A percentile compares a stretch with the other conserved stretches of the same genome.
Evolutionary conservation across 129 eudicot genomes (phyloP).

Genomic region (Flaveria ramosissima): DNA sequence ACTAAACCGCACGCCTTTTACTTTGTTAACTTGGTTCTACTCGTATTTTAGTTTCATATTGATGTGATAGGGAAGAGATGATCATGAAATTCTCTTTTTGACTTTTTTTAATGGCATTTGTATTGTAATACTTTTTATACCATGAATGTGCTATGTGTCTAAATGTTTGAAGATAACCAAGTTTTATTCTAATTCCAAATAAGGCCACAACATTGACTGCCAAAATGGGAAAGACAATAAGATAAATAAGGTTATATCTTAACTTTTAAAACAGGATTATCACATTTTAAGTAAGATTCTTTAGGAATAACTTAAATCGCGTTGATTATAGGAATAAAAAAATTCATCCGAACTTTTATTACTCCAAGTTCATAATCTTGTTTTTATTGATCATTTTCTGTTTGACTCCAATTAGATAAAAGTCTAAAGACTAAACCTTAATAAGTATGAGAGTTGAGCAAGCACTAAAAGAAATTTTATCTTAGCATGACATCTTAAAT

Average conservation of each 20-base stretch:
- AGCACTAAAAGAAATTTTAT: not conserved
- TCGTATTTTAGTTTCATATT: not conserved
- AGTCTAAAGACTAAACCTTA: too few species aligned
- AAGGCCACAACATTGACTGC: constrained; percentile 1
- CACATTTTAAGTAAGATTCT: not conserved
- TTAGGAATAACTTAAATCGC: not conserved
- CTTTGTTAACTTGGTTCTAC: not conserved
- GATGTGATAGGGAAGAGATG: constrained; percentile 6
- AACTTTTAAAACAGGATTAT: not conserved
- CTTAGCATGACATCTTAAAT: not conserved
- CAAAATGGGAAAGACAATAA: not conserved
- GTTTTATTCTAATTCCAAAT: constrained; percentile 1
- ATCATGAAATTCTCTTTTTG: not conserved
- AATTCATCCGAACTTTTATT: too few species aligned
- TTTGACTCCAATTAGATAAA: not conserved
- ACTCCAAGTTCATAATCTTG: too few species aligned
- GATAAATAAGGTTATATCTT: not conserved
- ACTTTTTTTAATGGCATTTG: not conserved
- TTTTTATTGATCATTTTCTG: not conserved
- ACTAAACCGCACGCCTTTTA: too few species aligned
- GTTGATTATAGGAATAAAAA: not conserved
- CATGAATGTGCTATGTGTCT: not conserved
- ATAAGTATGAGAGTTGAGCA: not conserved
- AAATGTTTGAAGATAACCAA: not conserved
- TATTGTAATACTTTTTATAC: not conserved